Evolutionary conservation across 2,329 filamentous ascomycete species (phyloP).

Genomic region (Xylaria sp.): DNA sequence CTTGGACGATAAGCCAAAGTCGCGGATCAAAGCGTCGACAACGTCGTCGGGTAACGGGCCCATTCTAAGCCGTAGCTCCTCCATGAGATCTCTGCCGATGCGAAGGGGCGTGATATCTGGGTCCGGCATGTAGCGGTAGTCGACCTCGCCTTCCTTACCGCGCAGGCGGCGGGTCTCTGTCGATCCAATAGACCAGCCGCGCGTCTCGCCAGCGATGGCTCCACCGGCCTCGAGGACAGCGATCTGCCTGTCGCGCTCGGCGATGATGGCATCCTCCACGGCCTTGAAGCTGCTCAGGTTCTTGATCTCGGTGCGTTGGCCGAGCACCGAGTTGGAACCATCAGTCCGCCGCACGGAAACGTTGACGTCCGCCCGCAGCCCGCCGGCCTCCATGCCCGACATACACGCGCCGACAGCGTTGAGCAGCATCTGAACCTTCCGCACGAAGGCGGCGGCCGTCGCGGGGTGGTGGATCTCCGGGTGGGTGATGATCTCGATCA

Average conservation of each 20-base stretch:
- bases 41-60: constrained; percentile 79
- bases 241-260: constrained; percentile 91
- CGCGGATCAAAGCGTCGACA: constrained; percentile 68
- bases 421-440: constrained; percentile 86
- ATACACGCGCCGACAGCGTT: constrained; percentile 86
- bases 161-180: constrained; percentile 83
- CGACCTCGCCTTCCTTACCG: constrained; percentile 95
- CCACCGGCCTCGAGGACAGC: constrained; percentile 79
- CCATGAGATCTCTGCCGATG: constrained; percentile 76
- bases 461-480: constrained; percentile 88
- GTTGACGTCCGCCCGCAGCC: constrained; percentile 92
- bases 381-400: constrained; percentile 92
- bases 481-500: constrained; percentile 94
- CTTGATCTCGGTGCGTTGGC: constrained; percentile 95
- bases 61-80: constrained; percentile 70
- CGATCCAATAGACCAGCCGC: constrained; percentile 89
- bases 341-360: constrained; percentile 79
- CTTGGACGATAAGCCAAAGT: constrained; percentile 78
- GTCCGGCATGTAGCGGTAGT: constrained; percentile 99
- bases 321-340: constrained; percentile 63
- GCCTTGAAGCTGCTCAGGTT: constrained; percentile 95
- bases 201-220: constrained; percentile 82
- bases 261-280: constrained; percentile 92
- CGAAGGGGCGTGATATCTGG: constrained; percentile 86
- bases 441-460: constrained; percentile 87